These are phyloP conservation scores for Kwoniella pini DNA, from an alignment of 768 basidiomycete genomes.

Conservation along the genomic window DNA sequence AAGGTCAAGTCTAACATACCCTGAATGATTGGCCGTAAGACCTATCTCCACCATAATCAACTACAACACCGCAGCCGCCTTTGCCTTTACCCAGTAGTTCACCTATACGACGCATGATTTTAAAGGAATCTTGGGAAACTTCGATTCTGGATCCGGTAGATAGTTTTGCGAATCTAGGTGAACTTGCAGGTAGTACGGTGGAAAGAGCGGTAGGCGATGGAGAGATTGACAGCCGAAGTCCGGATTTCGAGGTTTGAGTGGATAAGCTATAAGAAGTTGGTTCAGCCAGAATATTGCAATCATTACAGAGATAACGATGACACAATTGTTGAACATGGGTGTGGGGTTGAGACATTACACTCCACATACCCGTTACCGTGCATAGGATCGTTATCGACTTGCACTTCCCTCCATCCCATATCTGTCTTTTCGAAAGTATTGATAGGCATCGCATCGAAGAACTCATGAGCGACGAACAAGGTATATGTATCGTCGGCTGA, in stretches of 20 bases:
- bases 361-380: constrained; percentile 27
- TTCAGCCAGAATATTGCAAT: neutral
- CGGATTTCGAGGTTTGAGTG: constrained; percentile 44
- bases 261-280: constrained; percentile 14
- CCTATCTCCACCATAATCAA: constrained; percentile 84
- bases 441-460: constrained; percentile 94
- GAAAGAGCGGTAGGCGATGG: constrained; percentile 62
- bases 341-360: too few species aligned
- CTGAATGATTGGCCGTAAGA: constrained; percentile 74
- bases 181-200: constrained; percentile 60
- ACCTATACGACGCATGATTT: constrained; percentile 68
- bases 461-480: constrained; percentile 90
- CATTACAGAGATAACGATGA: neutral
- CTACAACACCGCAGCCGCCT: constrained; percentile 66
- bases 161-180: constrained; percentile 68
- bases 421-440: constrained; percentile 81
- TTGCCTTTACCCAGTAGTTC: constrained; percentile 60
- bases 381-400: constrained; percentile 63
- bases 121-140: constrained; percentile 71
- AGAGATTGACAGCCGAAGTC: constrained; percentile 69
- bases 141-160: constrained; percentile 76
- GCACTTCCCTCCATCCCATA: constrained; percentile 81
- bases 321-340: too few species aligned
- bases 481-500: constrained; percentile 62
- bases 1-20: constrained; percentile 59